Base-by-base conservation (phyloP, 768 basidiomycete genomes). In the Calocybe indica region DNA sequence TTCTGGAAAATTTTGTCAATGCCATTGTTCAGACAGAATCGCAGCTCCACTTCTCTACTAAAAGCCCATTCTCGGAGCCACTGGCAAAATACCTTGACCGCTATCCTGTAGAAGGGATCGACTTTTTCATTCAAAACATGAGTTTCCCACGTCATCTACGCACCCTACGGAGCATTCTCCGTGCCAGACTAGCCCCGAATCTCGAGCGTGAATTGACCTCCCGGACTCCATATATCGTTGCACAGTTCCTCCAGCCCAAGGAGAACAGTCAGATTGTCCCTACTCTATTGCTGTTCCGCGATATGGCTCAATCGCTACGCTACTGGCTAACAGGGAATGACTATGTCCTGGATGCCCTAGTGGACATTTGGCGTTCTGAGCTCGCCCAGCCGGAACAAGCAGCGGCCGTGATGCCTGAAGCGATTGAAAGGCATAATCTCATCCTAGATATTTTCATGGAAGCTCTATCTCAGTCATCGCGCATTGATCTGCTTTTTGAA, bases 61-160 rank as follows among this genome's bases (percentile, higher is more conserved):
- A 74, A 45, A 95, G 88, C 55, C 93, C 93, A 1, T 97, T 99
- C 67, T 96, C 95, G 1, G 83, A 89, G 50, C 94, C 93, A 5
- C 69, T 98, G 41, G 92, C 88, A 13, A 83, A 84, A 61, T 98
- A 93, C 65, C 75, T 98, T 14, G 83, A 97, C 63, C 84, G 91
- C 7, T 98, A 96, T 65, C 86, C 92, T 0, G 71, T 66, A 3
- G 89, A 97, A 57, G 88, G 92, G 2, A 75, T 90, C 14, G 83
- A 90, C 43, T 91, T 90, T 63, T 88, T 99, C 63, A 68, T 92
- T 54, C 76, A 78, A 8, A 80, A 90, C 52, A 69, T 98, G n/a
- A 73, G 79, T 39, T 81, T 88, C 55, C 80, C 87, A 0, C 78
- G 85, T 36, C 85, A 91, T 58, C 72, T 96, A 37, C 82, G 86